Conservation (phyloP, 176 grass and related monocot genomes). For the Sorghum bicolor region DNA sequence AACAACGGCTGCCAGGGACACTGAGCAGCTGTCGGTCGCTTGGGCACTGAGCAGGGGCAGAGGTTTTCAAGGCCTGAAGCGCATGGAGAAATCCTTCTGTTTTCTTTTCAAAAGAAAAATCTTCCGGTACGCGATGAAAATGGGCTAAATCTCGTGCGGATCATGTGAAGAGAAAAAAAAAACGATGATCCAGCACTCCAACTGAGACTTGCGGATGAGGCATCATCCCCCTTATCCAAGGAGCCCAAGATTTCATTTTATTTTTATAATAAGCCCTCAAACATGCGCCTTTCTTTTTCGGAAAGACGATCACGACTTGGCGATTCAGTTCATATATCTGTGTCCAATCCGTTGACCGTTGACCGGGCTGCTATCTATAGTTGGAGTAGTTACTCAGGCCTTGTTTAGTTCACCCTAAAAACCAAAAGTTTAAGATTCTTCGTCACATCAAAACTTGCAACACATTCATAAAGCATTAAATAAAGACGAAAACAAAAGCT, state of each 20-base stretch:
- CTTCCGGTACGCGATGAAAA: not conserved
- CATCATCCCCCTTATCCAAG: not conserved
- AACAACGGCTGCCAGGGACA: not conserved
- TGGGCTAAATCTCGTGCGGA: not conserved
- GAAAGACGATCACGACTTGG: not conserved
- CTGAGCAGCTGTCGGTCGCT: not conserved
- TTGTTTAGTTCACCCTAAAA: too few relatives aligned
- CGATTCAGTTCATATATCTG: not conserved
- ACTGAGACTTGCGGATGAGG: not conserved
- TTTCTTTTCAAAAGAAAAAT: not conserved
- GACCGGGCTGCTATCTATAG: not conserved
- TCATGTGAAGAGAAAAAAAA: not conserved
- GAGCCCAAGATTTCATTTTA: not conserved
- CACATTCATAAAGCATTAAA: too few relatives aligned
- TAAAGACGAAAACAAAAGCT: too few relatives aligned
- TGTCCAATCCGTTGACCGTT: not conserved
- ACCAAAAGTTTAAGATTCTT: too few relatives aligned
- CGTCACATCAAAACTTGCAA: too few relatives aligned
- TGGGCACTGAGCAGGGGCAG: not conserved
- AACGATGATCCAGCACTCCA: not conserved
- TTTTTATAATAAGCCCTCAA: not conserved
- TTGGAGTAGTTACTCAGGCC: too few relatives aligned
- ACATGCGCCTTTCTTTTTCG: not conserved
- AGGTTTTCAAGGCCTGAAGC: not conserved
- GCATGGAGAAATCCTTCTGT: not conserved